Percentiles rank a stretch among this genome's conserved stretches.
Evolutionary conservation across 116 monocot genomes (phyloP).

Genomic region (Dioscorea cayenensis): DNA sequence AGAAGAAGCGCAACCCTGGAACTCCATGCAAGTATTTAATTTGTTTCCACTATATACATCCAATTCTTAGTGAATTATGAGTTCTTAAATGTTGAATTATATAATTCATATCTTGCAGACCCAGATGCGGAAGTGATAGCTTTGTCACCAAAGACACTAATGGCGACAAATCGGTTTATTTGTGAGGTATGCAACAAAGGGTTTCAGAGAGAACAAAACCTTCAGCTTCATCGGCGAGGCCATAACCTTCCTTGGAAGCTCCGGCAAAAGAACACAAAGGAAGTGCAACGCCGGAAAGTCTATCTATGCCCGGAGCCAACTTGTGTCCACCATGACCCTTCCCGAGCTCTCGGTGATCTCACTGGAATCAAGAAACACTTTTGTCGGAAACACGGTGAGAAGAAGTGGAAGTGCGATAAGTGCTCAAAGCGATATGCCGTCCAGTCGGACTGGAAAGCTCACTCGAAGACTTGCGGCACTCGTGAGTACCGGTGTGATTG

Average conservation of each 20-base stretch:
- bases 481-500: conserved; percentile 92
- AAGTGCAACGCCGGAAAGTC: conserved; percentile 37
- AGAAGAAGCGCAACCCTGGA: conserved; percentile 85
- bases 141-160: conserved; percentile 73
- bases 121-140: conserved; percentile 94
- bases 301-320: conserved; percentile 90
- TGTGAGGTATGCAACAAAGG: conserved; percentile 96
- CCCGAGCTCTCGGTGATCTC: conserved; percentile 88
- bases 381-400: conserved; percentile 91
- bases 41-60: neutral
- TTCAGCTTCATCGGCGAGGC: conserved; percentile 85
- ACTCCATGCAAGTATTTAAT: conserved; percentile 83
- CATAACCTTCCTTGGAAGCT: conserved; percentile 98
- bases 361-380: conserved; percentile 98
- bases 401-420: conserved; percentile 99
- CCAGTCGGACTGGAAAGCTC: conserved; percentile 94
- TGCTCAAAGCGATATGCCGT: conserved; percentile 95
- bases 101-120: conserved; percentile 23
- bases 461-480: conserved; percentile 93
- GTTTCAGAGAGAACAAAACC: conserved; percentile 90
- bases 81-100: too few species aligned
- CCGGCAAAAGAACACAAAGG: conserved; percentile 67
- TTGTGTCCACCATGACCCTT: conserved; percentile 93
- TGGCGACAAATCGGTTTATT: conserved; percentile 91
- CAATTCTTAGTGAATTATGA: too few species aligned